Evolutionary conservation across 2,329 filamentous ascomycete genomes (phyloP).

Genomic region (Neofusicoccum umdonicola): DNA sequence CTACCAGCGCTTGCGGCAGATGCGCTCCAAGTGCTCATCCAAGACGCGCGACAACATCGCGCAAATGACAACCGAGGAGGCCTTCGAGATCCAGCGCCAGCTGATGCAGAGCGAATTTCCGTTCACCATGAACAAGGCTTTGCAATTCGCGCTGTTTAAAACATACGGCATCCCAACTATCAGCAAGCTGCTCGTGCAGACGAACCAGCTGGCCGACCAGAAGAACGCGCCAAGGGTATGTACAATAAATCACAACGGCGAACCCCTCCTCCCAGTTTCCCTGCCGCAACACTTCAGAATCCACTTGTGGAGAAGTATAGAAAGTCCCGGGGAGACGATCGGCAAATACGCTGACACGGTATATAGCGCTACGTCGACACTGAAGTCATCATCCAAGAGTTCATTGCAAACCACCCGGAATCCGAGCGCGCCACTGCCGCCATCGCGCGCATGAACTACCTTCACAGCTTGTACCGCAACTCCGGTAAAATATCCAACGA

Average conservation of each 20-base stretch:
- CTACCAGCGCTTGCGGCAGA: conserved; percentile 37
- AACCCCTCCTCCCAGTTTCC: too few species aligned
- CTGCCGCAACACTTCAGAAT: too few species aligned
- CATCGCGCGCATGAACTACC: conserved; percentile 63
- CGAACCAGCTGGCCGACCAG: conserved; percentile 29
- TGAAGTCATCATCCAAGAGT: conserved; percentile 32
- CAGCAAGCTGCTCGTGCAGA: conserved; percentile 34
- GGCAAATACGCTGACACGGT: not conserved
- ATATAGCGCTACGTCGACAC: conserved; percentile 33
- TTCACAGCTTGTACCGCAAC: conserved; percentile 58
- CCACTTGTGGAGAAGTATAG: too few species aligned
- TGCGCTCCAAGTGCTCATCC: conserved; percentile 45
- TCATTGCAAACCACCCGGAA: conserved; percentile 26
- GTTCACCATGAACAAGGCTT: conserved; percentile 47
- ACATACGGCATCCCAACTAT: conserved; percentile 39
- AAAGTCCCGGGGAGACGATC: too few species aligned
- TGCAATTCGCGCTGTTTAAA: conserved; percentile 58
- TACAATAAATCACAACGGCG: too few species aligned
- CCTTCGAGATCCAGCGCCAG: conserved; percentile 49
- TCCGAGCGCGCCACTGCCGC: conserved; percentile 41
- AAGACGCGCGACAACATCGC: conserved; percentile 45
- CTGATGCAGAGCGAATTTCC: conserved; percentile 57
- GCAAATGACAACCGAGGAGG: conserved; percentile 56
- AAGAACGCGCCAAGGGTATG: conserved; percentile 23
- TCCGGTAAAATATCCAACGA: conserved; percentile 59